phyloP scores from a whole-genome alignment of 225 moss, liverwort and hornwort genomes.

The Asterella californica region DNA sequence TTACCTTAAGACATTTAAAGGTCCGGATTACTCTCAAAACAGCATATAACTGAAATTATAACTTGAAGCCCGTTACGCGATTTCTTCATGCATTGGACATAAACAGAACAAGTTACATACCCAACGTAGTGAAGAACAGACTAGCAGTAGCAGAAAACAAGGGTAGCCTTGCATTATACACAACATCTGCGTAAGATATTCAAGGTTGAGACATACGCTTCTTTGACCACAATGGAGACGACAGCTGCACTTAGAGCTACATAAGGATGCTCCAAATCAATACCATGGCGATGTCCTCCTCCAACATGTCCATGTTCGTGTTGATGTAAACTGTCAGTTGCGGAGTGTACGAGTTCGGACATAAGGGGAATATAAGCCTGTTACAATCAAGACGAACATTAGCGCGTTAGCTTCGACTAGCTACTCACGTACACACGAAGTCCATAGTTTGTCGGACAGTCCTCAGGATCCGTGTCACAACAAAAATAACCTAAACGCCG shows the following conservation, averaged over 20 bases:
- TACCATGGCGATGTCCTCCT: constrained; percentile 60
- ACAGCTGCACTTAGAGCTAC: constrained; percentile 88
- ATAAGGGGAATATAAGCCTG: constrained; percentile 59
- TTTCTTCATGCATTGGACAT: background rate
- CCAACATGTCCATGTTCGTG: constrained; percentile 44
- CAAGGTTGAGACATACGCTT: constrained; percentile 56
- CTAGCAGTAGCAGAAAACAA: background rate
- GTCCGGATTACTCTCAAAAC: background rate
- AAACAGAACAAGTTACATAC: background rate
- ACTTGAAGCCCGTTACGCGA: background rate
- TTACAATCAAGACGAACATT: constrained; percentile 23
- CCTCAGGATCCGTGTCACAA: too few species aligned
- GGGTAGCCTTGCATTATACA: background rate
- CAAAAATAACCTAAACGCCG: too few species aligned
- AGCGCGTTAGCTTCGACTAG: background rate
- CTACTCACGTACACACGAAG: background rate
- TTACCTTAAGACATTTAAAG: background rate
- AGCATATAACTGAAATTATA: background rate
- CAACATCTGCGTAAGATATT: background rate
- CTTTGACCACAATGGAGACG: constrained; percentile 87
- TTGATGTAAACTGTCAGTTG: constrained; percentile 40
- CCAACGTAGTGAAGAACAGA: background rate
- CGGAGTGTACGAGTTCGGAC: constrained; percentile 51
- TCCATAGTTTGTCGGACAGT: too few species aligned
- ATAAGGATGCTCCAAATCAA: constrained; percentile 92